Evolutionary conservation across 1,284 basidiomycete species (phyloP), one percentile per base, ranked within the genome.

Genomic region (Boletellus dicymbophilus): DNA sequence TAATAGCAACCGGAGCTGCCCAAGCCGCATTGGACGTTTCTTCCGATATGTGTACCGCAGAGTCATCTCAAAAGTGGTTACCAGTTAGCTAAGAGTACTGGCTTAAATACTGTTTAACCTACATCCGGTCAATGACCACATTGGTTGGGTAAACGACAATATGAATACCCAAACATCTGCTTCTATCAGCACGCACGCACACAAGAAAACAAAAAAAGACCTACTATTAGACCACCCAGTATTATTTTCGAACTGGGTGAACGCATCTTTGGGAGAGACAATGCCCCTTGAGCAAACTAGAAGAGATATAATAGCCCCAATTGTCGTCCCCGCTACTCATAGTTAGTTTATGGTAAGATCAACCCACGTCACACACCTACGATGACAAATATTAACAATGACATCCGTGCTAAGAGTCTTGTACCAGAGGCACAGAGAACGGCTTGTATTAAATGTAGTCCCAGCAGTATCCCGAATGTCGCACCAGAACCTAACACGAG

Each of bases 1-100:
- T 73, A 59, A 91, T 91, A 4, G 89, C 88, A 44, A 88, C 79
- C 5, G 90, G 89, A 3, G 86, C 85, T 13, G 84, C 81, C 43
- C 72, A 70, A 6, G 81, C 76, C 3, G 85, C 85, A 38, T 82
- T 81, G 8, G 82, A 70, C 0, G 80, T 81, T 70, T 89, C 86
- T 67, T 89, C 87, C 7, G 83, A 76, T 42, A 89, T 84, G 59
- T 88, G 86, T 16, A 83, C 84, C 5, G 84, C 84, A 23, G 84
- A 85, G 60, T 89, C 85, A 55, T 60, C 59, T 61, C 37, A 12
- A 23, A 36, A 42, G n/a, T 36, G 9, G 31, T 18, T 16, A 30
- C 18, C 3, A 15, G 20, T 46, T 22, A 47, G 37, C 21, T 30
- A 45, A 30, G 25, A 37, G 9, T 9, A 37, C 3, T 5, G 2